A percentile compares a stretch with the other conserved stretches of the same genome.
These are phyloP conservation scores for Boletus insuetus DNA, from an alignment of 768 basidiomycete genomes.

Conservation along the genomic window DNA sequence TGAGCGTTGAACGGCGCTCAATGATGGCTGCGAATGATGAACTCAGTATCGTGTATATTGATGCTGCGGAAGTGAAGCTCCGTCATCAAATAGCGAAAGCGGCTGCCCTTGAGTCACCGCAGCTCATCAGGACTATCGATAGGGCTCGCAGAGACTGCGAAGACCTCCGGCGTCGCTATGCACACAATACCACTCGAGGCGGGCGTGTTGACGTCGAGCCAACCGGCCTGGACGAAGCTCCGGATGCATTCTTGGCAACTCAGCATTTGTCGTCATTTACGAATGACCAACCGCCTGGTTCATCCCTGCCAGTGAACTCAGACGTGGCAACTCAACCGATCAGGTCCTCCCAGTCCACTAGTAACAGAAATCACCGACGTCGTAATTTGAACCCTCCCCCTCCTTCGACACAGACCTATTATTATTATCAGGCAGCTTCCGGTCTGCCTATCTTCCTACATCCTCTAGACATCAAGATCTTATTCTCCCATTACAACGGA, in stretches of 20 bases:
- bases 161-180: constrained; percentile 48
- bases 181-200: constrained; percentile 12
- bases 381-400: constrained; percentile 85
- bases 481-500: constrained; percentile 76
- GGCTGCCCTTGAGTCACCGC: constrained; percentile 64
- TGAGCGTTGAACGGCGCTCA: constrained; percentile 65
- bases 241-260: constrained; percentile 56
- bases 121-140: constrained; percentile 63
- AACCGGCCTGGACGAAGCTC: constrained; percentile 39
- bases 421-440: constrained; percentile 92
- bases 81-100: constrained; percentile 80
- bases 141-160: constrained; percentile 56
- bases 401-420: constrained; percentile 86
- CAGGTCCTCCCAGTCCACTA: constrained; percentile 6
- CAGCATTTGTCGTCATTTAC: constrained; percentile 27
- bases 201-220: constrained; percentile 19
- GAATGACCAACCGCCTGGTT: constrained; percentile 7
- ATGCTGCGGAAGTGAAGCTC: constrained; percentile 73
- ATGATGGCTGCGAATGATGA: constrained; percentile 70
- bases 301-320: constrained; percentile 1
- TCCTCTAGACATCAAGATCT: constrained; percentile 92
- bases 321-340: constrained; percentile 3
- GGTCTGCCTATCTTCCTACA: constrained; percentile 92
- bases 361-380: constrained; percentile 51
- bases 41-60: constrained; percentile 76